Evolutionary conservation across 1,284 basidiomycete species (phyloP).

Genomic region (Golubevia pallescens): DNA sequence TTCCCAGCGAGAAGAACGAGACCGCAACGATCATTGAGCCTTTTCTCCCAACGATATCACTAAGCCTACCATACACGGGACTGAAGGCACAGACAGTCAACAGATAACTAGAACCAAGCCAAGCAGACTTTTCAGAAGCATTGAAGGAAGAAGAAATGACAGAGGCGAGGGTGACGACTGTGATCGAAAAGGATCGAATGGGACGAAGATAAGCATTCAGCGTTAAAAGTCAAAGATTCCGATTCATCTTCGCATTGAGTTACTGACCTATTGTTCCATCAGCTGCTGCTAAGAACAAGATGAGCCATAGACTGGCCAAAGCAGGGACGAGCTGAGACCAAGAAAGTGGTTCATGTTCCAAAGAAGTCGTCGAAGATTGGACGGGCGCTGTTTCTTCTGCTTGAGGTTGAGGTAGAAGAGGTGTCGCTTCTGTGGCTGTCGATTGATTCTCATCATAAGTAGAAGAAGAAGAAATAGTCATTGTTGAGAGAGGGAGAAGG

Average conservation of each 20-base stretch:
- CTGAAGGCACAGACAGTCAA: conserved; percentile 89
- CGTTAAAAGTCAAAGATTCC: conserved; percentile 12
- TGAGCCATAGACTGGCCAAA: conserved; percentile 43
- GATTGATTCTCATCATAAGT: not conserved
- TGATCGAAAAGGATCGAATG: too few relatives aligned
- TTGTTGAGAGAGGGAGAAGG: not conserved
- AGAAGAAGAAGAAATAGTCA: not conserved
- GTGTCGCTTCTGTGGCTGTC: not conserved
- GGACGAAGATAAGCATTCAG: too few relatives aligned
- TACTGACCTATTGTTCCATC: conserved; percentile 55
- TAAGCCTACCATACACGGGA: conserved; percentile 82
- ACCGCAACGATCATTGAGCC: conserved; percentile 75
- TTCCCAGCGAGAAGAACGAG: conserved; percentile 82
- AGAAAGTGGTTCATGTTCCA: not conserved
- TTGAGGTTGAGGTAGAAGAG: not conserved
- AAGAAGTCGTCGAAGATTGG: not conserved
- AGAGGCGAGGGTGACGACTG: conserved; percentile 73
- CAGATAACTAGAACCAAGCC: conserved; percentile 85
- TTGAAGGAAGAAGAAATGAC: conserved; percentile 64
- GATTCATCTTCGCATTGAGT: not conserved
- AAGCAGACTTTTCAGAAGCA: conserved; percentile 72
- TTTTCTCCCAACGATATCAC: conserved; percentile 84
- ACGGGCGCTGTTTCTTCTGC: not conserved
- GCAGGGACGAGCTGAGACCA: not conserved
- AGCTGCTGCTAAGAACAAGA: conserved; percentile 48